Evolutionary conservation across 768 basidiomycete species (phyloP), one percentile per base, ranked within the genome.

Genomic region (Trametes meyenii): DNA sequence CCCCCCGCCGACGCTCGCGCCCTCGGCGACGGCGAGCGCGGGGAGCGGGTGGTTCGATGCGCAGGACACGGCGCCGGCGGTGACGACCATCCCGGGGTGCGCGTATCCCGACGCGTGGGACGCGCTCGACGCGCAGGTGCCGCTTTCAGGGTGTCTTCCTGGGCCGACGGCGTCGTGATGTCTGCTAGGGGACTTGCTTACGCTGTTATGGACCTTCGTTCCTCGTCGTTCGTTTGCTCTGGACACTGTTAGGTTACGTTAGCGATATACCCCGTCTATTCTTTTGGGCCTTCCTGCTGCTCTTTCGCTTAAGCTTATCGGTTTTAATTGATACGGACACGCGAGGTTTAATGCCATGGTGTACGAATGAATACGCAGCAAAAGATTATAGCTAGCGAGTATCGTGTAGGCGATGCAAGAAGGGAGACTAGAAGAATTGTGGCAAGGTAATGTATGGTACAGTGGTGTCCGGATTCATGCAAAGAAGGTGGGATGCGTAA

Each of bases 81-180:
- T 81, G 66, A 86, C 84, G 12, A 74, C 83, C n/a, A 80, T 89
- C 44, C 70, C 76, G 50, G 87, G 85, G 13, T 90, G 88, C 64
- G 73, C 72, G 55, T 89, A 89, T 70, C 87, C 84, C 13, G 72
- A 83, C 66, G 76, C 83, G 48, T 90, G 85, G 85, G 76, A 83
- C 63, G 85, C 84, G 53, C 16, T 60, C 49, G 40, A 49, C 24
- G 63, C 64, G 49, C 60, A 68, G 50, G 56, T 67, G 12, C 68
- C 68, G 24, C 60, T 63, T 0, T 59, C 62, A 4, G 64, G 62
- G 53, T 70, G 71, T 29, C 84, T 46, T 8, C 60, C 58, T 33
- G 51, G 24, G 4, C 57, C 57, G 0, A 58, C 57, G 2, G 23
- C 51, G 17, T 52, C 17, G 26, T 13, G 17, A 11, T 8, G 24